Base-by-base conservation (phyloP, 192 early-diverging fungal species). In the Podochytrium sp. region DNA sequence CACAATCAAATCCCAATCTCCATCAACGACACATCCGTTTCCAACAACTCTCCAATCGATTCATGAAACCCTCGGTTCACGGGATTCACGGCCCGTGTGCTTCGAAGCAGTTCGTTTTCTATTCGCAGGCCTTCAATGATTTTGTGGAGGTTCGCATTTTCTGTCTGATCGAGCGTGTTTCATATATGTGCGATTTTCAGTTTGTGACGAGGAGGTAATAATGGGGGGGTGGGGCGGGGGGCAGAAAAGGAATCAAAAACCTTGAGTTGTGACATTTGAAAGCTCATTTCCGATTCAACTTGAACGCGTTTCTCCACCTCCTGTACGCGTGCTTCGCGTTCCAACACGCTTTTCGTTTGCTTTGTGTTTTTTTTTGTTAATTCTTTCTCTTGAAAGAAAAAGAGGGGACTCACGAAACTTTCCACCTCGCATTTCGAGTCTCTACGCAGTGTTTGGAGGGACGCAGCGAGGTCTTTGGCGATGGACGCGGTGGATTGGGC, bases 401-500 rank as follows among this genome's bases (percentile, higher is more conserved):
- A 30, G 32, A 51, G 38, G 35, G 38, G 34, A 23, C 30, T 23
- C 10, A 39, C 29, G 66, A n/a, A n/a, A 34, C 20, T 12, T 6
- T 69, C 66, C 32, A 56, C 14, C 52, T 69, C 66, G 47, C 53
- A 69, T 55, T 69, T 69, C 0, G 66, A 69, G 35, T 69, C 66
- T n/a, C 66, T 18, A 2, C 66, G 47, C 12, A 56, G 51, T 20
- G 32, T 23, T 29, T 65, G 41, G 5, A 65, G 29, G 5, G 40
- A 43, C 14, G 7, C 41, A 18, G 63, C 63, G n/a, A 65, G 43
- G 5, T 25, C 16, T 6, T 14, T 18, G 10, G 63, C 63, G 14
- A 65, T 41, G 14, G 25, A 20, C 3, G 63, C 63, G 7, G 63
- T 43, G n/a, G 1, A 37, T 14, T 1, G 18, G 18, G 37, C 16